phyloP scores from a whole-genome alignment of 1,284 basidiomycete species.

The Ustilago cynodontis region DNA sequence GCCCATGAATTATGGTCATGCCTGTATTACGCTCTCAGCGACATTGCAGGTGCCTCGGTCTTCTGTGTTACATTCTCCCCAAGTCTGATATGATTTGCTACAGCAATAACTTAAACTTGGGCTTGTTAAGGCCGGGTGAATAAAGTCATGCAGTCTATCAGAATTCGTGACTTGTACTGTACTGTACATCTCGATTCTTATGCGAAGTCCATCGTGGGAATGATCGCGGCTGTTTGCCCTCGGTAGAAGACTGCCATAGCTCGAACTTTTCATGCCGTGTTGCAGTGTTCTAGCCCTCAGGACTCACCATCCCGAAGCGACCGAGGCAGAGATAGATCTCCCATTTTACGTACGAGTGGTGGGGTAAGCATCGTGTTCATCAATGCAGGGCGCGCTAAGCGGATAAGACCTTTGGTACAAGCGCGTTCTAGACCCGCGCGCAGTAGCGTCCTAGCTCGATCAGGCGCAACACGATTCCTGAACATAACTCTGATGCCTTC shows the following conservation, averaged over 20 bases:
- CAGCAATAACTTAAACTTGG: background rate
- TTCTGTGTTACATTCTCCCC: background rate
- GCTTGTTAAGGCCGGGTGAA: background rate
- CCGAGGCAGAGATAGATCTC: background rate
- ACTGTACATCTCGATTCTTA: background rate
- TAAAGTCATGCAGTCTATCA: background rate
- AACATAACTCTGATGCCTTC: too few species aligned
- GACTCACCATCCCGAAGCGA: background rate
- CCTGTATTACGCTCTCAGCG: background rate
- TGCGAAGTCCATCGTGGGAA: constrained; percentile 15
- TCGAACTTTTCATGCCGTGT: background rate
- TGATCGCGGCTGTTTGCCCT: background rate
- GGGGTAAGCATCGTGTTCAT: too few species aligned
- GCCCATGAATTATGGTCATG: constrained; percentile 7
- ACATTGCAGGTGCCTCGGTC: constrained; percentile 11
- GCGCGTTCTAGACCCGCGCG: too few species aligned
- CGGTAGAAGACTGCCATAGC: background rate
- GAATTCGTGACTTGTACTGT: background rate
- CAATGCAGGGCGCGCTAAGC: too few species aligned
- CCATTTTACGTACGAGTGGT: too few species aligned
- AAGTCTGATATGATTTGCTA: too few species aligned
- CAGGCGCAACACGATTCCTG: too few species aligned
- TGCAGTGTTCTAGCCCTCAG: background rate
- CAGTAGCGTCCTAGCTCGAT: too few species aligned
- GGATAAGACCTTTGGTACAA: too few species aligned